phyloP scores from a whole-genome alignment of 1,284 basidiomycete species.

The Irpex sp. region DNA sequence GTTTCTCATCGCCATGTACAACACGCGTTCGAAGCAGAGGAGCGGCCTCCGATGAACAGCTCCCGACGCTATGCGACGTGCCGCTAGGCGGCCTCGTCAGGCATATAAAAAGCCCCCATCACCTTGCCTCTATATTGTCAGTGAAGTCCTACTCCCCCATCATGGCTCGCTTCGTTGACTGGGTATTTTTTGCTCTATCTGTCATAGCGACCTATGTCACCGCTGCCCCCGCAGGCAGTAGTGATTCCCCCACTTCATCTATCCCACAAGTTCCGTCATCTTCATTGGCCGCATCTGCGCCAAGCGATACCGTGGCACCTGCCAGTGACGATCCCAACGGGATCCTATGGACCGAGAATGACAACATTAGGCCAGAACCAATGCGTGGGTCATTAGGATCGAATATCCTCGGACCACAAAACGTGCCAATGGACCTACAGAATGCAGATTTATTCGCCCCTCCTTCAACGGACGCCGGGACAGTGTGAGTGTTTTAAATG shows the following conservation, averaged over 20 bases:
- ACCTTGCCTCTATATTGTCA: neutral
- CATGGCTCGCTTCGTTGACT: neutral
- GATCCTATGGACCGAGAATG: constrained; percentile 8
- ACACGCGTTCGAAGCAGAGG: neutral
- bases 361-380: constrained; percentile 23
- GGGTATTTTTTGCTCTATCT: neutral
- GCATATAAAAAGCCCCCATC: neutral
- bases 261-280: neutral
- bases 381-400: constrained; percentile 41
- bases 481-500: constrained; percentile 33
- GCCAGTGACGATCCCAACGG: constrained; percentile 9
- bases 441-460: constrained; percentile 60
- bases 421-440: constrained; percentile 45
- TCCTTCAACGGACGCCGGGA: constrained; percentile 59
- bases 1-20: neutral
- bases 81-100: neutral
- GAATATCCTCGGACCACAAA: constrained; percentile 49
- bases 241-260: neutral
- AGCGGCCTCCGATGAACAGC: neutral
- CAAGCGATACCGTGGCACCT: constrained; percentile 6
- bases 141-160: neutral
- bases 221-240: neutral
- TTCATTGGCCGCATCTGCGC: neutral
- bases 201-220: neutral
- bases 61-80: neutral